These are phyloP conservation scores for Diaporthe caulivora DNA, from an alignment of 2,329 filamentous ascomycete species.

Conservation along the genomic window DNA sequence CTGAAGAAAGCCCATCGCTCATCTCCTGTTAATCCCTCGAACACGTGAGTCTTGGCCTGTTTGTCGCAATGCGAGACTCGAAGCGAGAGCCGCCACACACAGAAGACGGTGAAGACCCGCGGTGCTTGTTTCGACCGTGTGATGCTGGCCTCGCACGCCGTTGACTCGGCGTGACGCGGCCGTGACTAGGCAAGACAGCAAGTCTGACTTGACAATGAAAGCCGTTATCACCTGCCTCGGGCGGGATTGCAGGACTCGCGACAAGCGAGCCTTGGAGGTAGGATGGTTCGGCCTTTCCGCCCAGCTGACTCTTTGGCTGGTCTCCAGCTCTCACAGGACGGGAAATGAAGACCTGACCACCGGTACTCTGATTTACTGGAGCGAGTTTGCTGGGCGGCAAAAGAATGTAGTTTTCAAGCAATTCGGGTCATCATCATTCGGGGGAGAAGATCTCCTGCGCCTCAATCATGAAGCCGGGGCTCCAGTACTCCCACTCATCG, in stretches of 20 bases:
- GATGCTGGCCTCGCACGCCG: background rate
- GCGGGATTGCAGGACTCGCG: background rate
- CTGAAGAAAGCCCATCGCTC: background rate
- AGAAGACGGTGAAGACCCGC: background rate
- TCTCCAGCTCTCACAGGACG: background rate
- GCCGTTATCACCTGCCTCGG: background rate
- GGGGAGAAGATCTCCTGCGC: conserved; percentile 44
- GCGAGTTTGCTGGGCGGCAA: background rate
- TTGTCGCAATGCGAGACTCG: background rate
- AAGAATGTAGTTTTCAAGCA: background rate
- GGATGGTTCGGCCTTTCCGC: background rate
- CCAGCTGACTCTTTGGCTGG: background rate
- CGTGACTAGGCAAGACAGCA: background rate
- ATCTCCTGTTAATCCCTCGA: background rate
- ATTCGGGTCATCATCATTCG: conserved; percentile 24
- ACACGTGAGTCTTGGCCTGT: too few species aligned
- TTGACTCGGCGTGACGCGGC: background rate
- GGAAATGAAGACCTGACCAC: background rate
- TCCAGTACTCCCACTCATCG: conserved; percentile 94
- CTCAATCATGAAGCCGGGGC: conserved; percentile 77
- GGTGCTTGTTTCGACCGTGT: background rate
- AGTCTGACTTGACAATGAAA: background rate
- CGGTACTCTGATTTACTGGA: background rate
- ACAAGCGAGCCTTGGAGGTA: background rate
- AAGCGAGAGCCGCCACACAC: background rate